Evolutionary conservation across 176 grass and related monocot genomes (phyloP).

Genomic region (Oryza brachyantha): DNA sequence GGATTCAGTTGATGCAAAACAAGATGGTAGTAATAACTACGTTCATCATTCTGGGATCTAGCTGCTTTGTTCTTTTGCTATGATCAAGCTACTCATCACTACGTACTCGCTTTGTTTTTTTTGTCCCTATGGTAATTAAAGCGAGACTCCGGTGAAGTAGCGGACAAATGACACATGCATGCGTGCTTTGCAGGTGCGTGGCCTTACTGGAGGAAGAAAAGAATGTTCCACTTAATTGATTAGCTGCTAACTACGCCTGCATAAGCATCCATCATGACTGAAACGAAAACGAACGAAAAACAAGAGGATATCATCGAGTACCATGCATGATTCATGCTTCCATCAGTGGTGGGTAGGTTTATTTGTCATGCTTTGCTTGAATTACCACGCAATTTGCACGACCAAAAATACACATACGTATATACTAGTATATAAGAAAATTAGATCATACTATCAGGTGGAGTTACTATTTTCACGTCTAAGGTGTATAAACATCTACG

Average conservation of each 20-base stretch:
- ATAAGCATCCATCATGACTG: conserved; percentile 17
- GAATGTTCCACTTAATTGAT: conserved; percentile 38
- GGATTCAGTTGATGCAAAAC: conserved; percentile 4
- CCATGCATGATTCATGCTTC: not conserved
- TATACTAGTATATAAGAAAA: too few species aligned
- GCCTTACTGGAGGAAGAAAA: conserved; percentile 37
- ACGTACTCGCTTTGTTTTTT: conserved; percentile 41
- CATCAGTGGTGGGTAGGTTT: not conserved
- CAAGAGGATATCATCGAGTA: not conserved
- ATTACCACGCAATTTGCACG: not conserved
- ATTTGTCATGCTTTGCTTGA: not conserved
- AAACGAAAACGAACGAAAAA: not conserved
- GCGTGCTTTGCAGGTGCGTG: conserved; percentile 40
- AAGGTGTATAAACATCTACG: too few species aligned
- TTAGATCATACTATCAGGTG: too few species aligned
- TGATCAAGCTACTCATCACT: conserved; percentile 44
- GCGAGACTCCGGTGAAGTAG: conserved; percentile 37
- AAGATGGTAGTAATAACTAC: conserved; percentile 25
- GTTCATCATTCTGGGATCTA: conserved; percentile 38
- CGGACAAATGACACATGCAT: conserved; percentile 49
- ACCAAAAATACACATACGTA: not conserved
- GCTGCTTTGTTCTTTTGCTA: conserved; percentile 55
- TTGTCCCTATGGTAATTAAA: conserved; percentile 58
- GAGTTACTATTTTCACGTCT: too few species aligned
- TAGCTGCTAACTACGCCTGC: not conserved